A percentile compares a stretch with the other conserved stretches of the same genome.
Evolutionary conservation across 345 rosid species (phyloP).

Genomic region (Microcos paniculata): DNA sequence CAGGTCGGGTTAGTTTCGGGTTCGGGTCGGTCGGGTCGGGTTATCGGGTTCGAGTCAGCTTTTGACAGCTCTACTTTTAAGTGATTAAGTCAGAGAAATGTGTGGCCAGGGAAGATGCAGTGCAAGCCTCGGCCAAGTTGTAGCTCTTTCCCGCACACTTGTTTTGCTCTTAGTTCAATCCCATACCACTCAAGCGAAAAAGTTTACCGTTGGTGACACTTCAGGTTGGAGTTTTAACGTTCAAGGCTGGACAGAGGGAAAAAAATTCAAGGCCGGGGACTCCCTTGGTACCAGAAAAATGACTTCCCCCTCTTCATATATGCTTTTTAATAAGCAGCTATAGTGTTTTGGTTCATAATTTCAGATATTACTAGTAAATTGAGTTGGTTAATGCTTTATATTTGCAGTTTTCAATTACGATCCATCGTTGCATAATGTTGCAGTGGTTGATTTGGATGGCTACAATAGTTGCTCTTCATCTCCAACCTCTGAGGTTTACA

Average conservation of each 20-base stretch:
- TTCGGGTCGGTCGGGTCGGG: too few species aligned
- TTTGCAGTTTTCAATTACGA: conserved; percentile 28
- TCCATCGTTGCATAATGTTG: conserved; percentile 21
- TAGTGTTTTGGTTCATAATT: background rate
- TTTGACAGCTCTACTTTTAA: too few species aligned
- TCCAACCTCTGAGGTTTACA: conserved; percentile 9
- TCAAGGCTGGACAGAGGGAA: conserved; percentile 25
- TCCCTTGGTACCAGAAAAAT: conserved; percentile 6
- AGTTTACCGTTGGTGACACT: conserved; percentile 24
- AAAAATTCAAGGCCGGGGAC: conserved; percentile 26
- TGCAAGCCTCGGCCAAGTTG: background rate
- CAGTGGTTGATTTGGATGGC: conserved; percentile 14
- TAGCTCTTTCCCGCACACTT: background rate
- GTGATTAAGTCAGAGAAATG: background rate
- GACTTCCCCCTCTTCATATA: background rate
- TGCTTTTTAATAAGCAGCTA: too few species aligned
- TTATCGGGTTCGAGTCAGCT: too few species aligned
- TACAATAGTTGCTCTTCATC: conserved; percentile 16
- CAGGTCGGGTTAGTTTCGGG: too few species aligned
- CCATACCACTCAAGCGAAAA: background rate
- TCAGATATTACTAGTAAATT: background rate
- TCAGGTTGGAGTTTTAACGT: conserved; percentile 29
- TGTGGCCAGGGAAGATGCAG: conserved; percentile 17
- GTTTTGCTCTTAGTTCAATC: background rate
- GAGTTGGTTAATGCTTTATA: background rate